Evolutionary conservation across 805 yeast species (phyloP).

Genomic region (Ogataea methanolica): DNA sequence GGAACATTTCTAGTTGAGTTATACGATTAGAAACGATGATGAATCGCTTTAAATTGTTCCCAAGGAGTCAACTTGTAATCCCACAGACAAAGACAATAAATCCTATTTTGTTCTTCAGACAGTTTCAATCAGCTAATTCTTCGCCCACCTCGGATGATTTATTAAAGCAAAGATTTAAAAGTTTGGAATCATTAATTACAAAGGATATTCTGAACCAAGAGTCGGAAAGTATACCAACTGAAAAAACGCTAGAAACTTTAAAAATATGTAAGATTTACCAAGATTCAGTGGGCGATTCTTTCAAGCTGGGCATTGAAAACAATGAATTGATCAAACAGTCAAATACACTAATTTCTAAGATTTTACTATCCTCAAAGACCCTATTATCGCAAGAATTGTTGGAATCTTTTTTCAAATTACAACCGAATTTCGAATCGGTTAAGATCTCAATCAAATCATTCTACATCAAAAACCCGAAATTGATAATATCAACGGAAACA

Average conservation of each 20-base stretch:
- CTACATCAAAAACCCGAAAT: slow-evolving; percentile 17
- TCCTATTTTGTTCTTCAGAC: too few relatives aligned
- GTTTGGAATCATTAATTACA: slow-evolving; percentile 7
- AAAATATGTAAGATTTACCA: slow-evolving; percentile 23
- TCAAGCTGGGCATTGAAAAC: slow-evolving; percentile 16
- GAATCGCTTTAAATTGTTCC: too few relatives aligned
- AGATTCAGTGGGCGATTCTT: slow-evolving; percentile 18
- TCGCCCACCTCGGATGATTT: neutral
- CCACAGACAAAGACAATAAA: too few relatives aligned
- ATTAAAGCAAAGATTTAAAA: slow-evolving; percentile 5
- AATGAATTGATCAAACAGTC: slow-evolving; percentile 18
- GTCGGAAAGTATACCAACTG: neutral
- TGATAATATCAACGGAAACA: slow-evolving; percentile 30
- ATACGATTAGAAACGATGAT: too few relatives aligned
- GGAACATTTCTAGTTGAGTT: too few relatives aligned
- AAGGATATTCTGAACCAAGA: neutral
- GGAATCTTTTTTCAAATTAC: slow-evolving; percentile 16
- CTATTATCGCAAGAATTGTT: slow-evolving; percentile 18
- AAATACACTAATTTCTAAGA: slow-evolving; percentile 14
- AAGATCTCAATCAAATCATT: slow-evolving; percentile 22
- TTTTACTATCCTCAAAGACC: slow-evolving; percentile 15
- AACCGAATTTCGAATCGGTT: slow-evolving; percentile 23
- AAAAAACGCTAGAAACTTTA: slow-evolving; percentile 11
- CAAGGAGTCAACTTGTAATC: too few relatives aligned
- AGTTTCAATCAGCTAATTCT: too few relatives aligned